Evolutionary conservation across 1,139 yeast genomes (phyloP), one percentile per base, ranked within the genome.

Genomic region (Pichiaceae sp.): DNA sequence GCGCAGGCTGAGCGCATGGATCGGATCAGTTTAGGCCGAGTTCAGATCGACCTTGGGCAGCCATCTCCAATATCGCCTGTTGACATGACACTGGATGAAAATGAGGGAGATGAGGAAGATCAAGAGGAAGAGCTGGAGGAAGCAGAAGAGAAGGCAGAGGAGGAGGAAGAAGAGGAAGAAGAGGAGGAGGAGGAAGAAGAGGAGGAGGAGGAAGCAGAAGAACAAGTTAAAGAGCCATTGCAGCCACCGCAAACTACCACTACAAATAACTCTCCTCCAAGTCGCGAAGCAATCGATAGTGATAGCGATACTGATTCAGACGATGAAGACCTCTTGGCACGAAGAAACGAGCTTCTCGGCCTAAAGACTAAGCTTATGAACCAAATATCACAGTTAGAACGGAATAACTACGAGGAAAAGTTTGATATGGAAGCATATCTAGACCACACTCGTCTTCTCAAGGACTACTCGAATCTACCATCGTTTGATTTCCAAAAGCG

Each of bases 401-500:
- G 17, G 9, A 12, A 2, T 9, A 17, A 21, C 6, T 5, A n/a
- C 8, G 5, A 31, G 9, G 9, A 1, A 23, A 14, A 16, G n/a
- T 34, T 34, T 29, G 20, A 34, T 16, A 17, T 34, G 28, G 32
- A 21, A 4, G 29, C n/a, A 12, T 34, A 29, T 21, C 12, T 29
- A 14, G 23, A 20, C 6, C 28, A 34, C 21, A 15, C 21, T 17
- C 23, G 23, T 4, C 20, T 34, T 4, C 23, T 34, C 16, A 15
- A 24, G 7, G 17, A 29, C 16, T 34, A 50, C 29, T 49, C 56
- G 4, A 44, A 42, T 24, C 35, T 54, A 14, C 59, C 59, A 1
- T 46, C 52, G 1, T 28, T 52, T 5, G 52, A 56, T 38, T 46
- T 56, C 36, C 42, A 34, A 5, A 38, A 42, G 23, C 36, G 59